A percentile compares a stretch with the other conserved stretches of the same genome.
These are phyloP conservation scores for Tulasnella sp. DNA, from an alignment of 768 basidiomycete species.

Conservation along the genomic window DNA sequence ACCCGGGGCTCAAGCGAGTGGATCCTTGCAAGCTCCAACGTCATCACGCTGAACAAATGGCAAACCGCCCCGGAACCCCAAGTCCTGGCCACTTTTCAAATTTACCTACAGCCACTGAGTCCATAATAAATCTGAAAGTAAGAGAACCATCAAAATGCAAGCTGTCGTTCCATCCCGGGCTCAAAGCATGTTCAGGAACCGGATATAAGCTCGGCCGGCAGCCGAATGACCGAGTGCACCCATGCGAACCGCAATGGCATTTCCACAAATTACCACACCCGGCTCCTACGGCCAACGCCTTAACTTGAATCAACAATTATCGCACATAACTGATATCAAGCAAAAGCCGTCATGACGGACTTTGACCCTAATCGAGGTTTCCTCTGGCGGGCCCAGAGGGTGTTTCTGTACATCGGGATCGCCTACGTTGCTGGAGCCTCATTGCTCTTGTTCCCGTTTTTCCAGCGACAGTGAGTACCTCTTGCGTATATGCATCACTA, in stretches of 20 bases:
- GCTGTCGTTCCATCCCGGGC: too few species aligned
- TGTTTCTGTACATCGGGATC: slow-evolving; percentile 11
- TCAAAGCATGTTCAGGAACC: neutral
- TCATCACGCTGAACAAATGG: too few species aligned
- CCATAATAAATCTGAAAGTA: too few species aligned
- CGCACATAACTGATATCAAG: neutral
- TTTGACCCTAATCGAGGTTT: neutral
- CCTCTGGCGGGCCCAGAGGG: neutral
- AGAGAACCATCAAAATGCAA: too few species aligned
- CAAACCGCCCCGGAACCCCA: too few species aligned
- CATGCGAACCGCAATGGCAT: neutral
- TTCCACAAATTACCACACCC: neutral
- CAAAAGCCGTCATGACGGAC: neutral
- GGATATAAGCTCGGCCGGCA: neutral
- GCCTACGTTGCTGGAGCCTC: slow-evolving; percentile 3
- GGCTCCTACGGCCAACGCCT: neutral
- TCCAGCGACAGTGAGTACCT: slow-evolving; percentile 11
- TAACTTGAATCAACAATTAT: neutral
- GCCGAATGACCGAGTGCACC: too few species aligned
- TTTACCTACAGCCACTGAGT: too few species aligned
- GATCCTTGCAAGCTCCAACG: too few species aligned
- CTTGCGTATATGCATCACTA: too few species aligned
- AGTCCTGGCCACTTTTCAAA: too few species aligned
- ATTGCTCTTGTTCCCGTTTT: neutral
- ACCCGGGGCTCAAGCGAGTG: too few species aligned